Base-by-base conservation (phyloP, 2,329 filamentous ascomycete genomes). In the Cercospora sp. region DNA sequence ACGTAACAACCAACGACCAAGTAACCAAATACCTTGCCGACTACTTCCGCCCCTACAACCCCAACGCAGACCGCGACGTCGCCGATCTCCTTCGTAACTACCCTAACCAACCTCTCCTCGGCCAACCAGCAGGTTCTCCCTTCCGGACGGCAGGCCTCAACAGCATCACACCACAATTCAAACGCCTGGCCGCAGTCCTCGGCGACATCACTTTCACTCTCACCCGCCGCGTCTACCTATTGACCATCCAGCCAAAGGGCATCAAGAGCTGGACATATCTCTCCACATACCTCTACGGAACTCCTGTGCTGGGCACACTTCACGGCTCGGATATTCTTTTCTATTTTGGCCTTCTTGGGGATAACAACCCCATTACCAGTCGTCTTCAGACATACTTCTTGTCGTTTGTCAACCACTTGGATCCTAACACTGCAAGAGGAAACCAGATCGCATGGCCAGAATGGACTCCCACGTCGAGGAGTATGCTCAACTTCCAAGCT, bases 201-300 rank as follows among this genome's bases (percentile, higher is more conserved):
- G 92, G 92, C 13, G 92, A 95, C 75, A 74, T 93, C 0, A 87
- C 87, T 1, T 94, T 95, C 79, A 94, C 89, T 0, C 83, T 95
- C 0, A 87, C 88, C 0, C 87, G 91, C 1, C 88, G 92, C 16
- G 69, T 84, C 5, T 89, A 91, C 77, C 85, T 95, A 24, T 75
- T 83, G 12, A 67, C 75, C 0, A 78, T 87, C 1, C 74, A 77
- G 0, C 64, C 79, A 1, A 70, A 88, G 89, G 0, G 73, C 79
- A 34, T 87, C 93, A 0, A 88, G 88, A 81, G 83, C 1, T 95
- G 91, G 91, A 92, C 89, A 0, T 95, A 93, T 79, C 85, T 95
- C 1, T 81, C 89, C 0, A 89, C 88, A 0, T 94, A 94, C 80
- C 79, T 90, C 81, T 88, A 89, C 76, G 89, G 89, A 9, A 90